These are phyloP conservation scores for Candida freyschussii DNA, from an alignment of 1,139 yeast species.

Conservation along the genomic window DNA sequence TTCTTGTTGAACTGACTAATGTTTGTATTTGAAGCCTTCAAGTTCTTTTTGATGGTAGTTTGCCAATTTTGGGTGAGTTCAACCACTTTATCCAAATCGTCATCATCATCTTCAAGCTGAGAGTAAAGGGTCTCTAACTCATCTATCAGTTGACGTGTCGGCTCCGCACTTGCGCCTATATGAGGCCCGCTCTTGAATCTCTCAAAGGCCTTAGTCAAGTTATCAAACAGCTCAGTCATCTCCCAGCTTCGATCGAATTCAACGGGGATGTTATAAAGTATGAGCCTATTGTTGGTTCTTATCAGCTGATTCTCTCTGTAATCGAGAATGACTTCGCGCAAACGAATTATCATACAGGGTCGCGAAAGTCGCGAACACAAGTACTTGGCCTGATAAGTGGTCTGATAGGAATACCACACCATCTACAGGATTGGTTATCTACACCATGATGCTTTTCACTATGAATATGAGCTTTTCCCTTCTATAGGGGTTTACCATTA, in stretches of 20 bases:
- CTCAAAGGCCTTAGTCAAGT: constrained; percentile 6
- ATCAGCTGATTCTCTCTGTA: background rate
- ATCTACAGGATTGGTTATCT: no score
- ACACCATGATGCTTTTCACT: no score
- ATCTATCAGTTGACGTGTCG: constrained; percentile 11
- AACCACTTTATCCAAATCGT: constrained; percentile 6
- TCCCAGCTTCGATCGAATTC: no score
- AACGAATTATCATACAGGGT: no score
- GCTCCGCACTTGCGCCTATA: constrained; percentile 5
- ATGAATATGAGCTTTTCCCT: no score
- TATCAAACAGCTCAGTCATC: constrained; percentile 4
- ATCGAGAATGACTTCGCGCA: no score
- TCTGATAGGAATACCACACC: no score
- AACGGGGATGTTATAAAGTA: no score
- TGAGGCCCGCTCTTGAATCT: constrained; percentile 7
- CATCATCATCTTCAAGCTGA: constrained; percentile 3
- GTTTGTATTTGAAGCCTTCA: constrained; percentile 25
- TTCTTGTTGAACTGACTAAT: constrained; percentile 32
- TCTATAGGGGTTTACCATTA: no score
- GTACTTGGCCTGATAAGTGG: no score
- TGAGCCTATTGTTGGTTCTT: background rate
- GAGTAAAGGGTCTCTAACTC: constrained; percentile 12
- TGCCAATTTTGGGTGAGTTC: constrained; percentile 30
- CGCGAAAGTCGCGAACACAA: no score
- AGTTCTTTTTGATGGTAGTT: constrained; percentile 23